These are phyloP conservation scores for Clonostachys sp. DNA, from an alignment of 2,329 filamentous ascomycete genomes.

Conservation along the genomic window DNA sequence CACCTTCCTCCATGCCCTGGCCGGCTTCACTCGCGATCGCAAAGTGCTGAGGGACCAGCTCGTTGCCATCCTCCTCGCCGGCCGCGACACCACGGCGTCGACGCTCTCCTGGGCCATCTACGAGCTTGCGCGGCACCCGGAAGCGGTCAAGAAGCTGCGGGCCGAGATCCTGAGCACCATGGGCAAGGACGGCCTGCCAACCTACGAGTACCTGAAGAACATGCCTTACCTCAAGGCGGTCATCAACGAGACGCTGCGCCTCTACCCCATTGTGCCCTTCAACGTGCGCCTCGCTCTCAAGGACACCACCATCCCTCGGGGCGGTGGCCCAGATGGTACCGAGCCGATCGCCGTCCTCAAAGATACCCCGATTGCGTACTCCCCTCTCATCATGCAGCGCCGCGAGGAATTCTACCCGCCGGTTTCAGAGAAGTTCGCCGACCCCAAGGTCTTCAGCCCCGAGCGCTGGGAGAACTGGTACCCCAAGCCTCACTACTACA, in stretches of 20 bases:
- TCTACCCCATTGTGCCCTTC: conserved; percentile 76
- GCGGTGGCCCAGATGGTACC: conserved; percentile 59
- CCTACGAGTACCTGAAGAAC: conserved; percentile 76
- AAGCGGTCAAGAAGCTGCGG: conserved; percentile 63
- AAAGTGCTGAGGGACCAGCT: conserved; percentile 79
- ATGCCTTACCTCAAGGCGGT: conserved; percentile 79
- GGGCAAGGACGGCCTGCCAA: conserved; percentile 58
- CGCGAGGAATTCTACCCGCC: conserved; percentile 57
- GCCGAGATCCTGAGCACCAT: conserved; percentile 66
- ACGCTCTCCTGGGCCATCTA: conserved; percentile 81
- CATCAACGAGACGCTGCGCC: conserved; percentile 72
- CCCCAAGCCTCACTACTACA: conserved; percentile 65
- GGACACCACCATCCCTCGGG: conserved; percentile 71
- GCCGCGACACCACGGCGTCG: conserved; percentile 80
- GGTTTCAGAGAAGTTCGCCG: conserved; percentile 35
- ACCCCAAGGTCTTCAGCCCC: conserved; percentile 52
- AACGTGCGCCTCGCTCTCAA: conserved; percentile 69
- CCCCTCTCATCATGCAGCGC: conserved; percentile 68
- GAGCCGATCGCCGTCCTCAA: conserved; percentile 62
- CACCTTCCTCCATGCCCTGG: conserved; percentile 84
- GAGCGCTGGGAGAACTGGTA: conserved; percentile 63
- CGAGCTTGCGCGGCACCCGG: conserved; percentile 70
- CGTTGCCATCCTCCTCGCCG: conserved; percentile 76
- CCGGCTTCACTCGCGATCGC: conserved; percentile 69
- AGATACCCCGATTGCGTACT: conserved; percentile 63